Evolutionary conservation across 1,284 basidiomycete species (phyloP), one percentile per base, ranked within the genome.

Genomic region (Leccinum ambiguum): DNA sequence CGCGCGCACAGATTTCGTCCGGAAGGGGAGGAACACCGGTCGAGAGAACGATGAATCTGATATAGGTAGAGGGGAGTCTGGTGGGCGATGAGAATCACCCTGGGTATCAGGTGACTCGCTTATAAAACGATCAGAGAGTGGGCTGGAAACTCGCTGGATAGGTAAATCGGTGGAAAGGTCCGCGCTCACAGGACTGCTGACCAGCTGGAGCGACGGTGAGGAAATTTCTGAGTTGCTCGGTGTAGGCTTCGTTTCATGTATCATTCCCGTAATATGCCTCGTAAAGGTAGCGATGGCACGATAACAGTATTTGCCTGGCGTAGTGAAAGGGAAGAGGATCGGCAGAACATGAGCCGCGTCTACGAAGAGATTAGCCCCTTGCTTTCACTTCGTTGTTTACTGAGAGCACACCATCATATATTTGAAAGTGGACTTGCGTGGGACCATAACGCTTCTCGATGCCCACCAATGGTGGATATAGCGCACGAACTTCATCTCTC

Each of bases 351-450:
- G 91, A 1, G 90, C 89, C 4, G 86, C 81, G 73, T 92, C 91
- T 91, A 64, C 16, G 16, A 26, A 9, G 3, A 61, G 62, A 26
- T 62, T 23, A 64, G 59, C n/a, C 48, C 48, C 45, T 58, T 62
- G 41, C 63, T 66, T 45, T 33, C 50, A 50, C 30, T 30, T 30
- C 6, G 41, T 59, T 21, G 60, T 54, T 45, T 62, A 59, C 21
- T 50, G 18, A 48, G 23, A 45, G 43, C 69, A 67, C 71, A 88
- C 90, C 90, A 72, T 92, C 91, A 70, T 91, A 92, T 6, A 93
- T 83, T 76, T 99, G 97, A 11, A 99, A 80, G 77, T 99, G 97
- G 14, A 98, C 94, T 66, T 92, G 85, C 0, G 97, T 97, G 0
- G 93, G 87, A 43, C 79, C 81, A 71, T 83, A 82, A 10, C 82